Evolutionary conservation across 2,329 filamentous ascomycete genomes (phyloP), one percentile per base, ranked within the genome.

Genomic region (Eutypella sp.): DNA sequence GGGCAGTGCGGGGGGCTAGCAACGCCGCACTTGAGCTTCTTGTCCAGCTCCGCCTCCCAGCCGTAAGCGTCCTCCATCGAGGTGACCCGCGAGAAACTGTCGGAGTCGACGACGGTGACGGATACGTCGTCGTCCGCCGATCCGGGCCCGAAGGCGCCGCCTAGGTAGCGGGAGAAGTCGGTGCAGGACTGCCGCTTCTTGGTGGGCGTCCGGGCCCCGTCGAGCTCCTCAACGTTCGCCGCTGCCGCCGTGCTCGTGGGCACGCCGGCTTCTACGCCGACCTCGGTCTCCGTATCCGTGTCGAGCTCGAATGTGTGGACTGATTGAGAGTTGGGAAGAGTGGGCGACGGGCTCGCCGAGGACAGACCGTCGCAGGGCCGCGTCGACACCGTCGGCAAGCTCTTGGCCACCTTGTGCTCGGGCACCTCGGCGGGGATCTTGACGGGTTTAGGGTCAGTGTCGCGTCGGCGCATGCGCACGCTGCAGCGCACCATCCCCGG

Each of bases 1-100:
- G 57, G 43, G 40, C 48, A 59, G 4, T 52, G 40, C 11, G 47
- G 45, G 13, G 50, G 42, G 41, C 51, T 49, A 23, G 49, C 46
- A 36, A 56, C 51, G 41, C 51, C 49, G 43, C 55, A 61, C 13
- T 51, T 47, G 31, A 55, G 42, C 46, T 60, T 60, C 46, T 57
- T 58, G 18, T 69, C 64, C 18, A 72, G 63, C 51, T 74, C 74
- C 9, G 73, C 74, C 47, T 79, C 75, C 76, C 76, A 80, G 11
- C 76, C 76, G 46, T 79, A 79, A 4, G 69, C 53, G 45, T 79
- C 75, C 2, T 65, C 58, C 5, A 60, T 59, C 4, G 62, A 60
- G 13, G 56, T 57, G 8, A 56, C 47, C 41, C 51, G 54, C 5
- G 51, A 58, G 37, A 59, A 62, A 5, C 57, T 42, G 5, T 61